Evolutionary conservation across 805 yeast species (phyloP).

Genomic region (Lipomyces starkeyi): DNA sequence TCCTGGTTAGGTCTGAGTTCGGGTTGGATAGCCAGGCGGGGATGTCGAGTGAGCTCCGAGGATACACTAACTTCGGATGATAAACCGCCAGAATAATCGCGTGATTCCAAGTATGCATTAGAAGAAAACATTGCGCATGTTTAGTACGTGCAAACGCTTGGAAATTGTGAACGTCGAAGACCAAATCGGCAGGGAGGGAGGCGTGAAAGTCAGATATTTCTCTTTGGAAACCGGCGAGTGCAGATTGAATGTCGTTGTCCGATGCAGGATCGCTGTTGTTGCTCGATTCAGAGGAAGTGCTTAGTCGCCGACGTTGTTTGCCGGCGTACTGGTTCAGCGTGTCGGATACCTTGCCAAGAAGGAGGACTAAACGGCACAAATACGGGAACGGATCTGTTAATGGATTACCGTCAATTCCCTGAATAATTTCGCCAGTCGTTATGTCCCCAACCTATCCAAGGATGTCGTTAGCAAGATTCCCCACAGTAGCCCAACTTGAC

Average conservation of each 20-base stretch:
- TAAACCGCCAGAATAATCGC: slow-evolving; percentile 44
- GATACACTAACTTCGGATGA: slow-evolving; percentile 42
- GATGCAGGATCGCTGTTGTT: neutral
- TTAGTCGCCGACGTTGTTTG: neutral
- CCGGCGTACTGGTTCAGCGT: slow-evolving; percentile 37
- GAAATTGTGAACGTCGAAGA: slow-evolving; percentile 42
- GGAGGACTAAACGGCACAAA: slow-evolving; percentile 38
- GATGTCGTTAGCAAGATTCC: neutral
- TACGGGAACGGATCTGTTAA: slow-evolving; percentile 42
- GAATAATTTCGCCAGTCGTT: slow-evolving; percentile 20
- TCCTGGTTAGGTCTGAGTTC: slow-evolving; percentile 40
- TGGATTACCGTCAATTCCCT: slow-evolving; percentile 17
- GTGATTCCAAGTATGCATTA: slow-evolving; percentile 43
- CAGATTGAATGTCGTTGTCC: neutral
- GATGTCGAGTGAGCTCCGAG: slow-evolving; percentile 39
- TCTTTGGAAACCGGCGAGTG: slow-evolving; percentile 32
- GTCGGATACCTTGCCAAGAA: slow-evolving; percentile 42
- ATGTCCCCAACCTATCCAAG: slow-evolving; percentile 10
- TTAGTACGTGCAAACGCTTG: slow-evolving; percentile 39
- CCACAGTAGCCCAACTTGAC: neutral
- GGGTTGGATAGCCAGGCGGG: slow-evolving; percentile 36
- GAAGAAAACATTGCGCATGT: slow-evolving; percentile 41
- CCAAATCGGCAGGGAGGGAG: slow-evolving; percentile 39
- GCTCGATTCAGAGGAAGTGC: neutral
- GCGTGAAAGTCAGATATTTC: slow-evolving; percentile 41